Percentiles rank a stretch among this genome's conserved stretches.
phyloP scores from a whole-genome alignment of 306 rosid species.

The Prunus davidiana region DNA sequence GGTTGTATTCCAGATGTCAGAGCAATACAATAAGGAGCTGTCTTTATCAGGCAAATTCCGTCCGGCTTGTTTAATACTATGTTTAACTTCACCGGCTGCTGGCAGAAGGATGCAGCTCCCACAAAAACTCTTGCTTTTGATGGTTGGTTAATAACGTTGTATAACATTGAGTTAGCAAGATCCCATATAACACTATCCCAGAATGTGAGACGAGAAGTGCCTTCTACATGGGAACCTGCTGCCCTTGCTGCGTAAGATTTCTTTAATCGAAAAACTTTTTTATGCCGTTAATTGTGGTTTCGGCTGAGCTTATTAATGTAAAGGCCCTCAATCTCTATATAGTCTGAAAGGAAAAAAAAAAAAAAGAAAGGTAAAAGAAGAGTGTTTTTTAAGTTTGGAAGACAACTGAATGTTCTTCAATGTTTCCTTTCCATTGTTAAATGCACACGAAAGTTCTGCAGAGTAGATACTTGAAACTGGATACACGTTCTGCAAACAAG shows the following conservation, averaged over 20 bases:
- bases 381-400: background rate
- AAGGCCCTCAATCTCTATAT: background rate
- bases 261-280: background rate
- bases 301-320: background rate
- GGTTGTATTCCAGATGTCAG: constrained; percentile 70
- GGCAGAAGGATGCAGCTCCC: constrained; percentile 74
- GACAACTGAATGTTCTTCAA: background rate
- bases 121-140: constrained; percentile 64
- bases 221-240: constrained; percentile 77
- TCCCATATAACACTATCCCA: constrained; percentile 54
- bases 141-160: constrained; percentile 76
- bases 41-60: constrained; percentile 74
- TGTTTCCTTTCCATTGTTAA: background rate
- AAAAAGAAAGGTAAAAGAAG: background rate
- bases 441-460: background rate
- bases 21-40: constrained; percentile 61
- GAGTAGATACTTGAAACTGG: background rate
- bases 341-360: background rate
- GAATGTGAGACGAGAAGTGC: constrained; percentile 60
- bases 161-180: constrained; percentile 62
- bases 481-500: background rate
- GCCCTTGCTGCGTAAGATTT: constrained; percentile 76
- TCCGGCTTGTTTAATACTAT: constrained; percentile 67
- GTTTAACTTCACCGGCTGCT: constrained; percentile 64
- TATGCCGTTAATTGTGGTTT: background rate